Evolutionary conservation across 805 yeast genomes (phyloP), one percentile per base, ranked within the genome.

Genomic region (Ogataea paraovalis): DNA sequence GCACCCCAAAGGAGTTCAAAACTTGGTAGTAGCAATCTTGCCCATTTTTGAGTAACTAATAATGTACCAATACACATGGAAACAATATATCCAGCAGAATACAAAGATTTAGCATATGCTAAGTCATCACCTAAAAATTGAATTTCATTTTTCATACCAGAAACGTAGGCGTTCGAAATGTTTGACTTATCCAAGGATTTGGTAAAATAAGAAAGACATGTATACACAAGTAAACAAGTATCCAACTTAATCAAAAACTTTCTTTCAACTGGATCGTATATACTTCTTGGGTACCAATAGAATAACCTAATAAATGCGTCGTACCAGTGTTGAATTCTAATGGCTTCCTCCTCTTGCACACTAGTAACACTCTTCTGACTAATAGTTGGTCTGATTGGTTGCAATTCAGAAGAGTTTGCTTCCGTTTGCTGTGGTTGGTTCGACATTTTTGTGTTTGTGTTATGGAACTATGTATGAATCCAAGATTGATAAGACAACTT

Each of bases 131-230:
- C 87, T 45, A 70, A 57, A 75, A 85, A 74, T 4, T 71, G 69
- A 33, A 83, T 65, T 41, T 71, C 81, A 54, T 75, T 80, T 49
- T 74, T 64, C 78, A 85, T 72, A 19, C 87, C 85, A 16, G 82
- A 75, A 37, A 80, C 82, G 56, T 82, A 84, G 1, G 89, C 89
- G 57, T 83, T 81, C 50, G 74, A 75, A 47, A 79, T 67, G 61
- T 83, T 85, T 40, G 78, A 72, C 50, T 75, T 76, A 61, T 85
- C 90, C 41, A 85, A 69, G 42, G 80, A 76, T 59, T 83, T 83
- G 46, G 84, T 80, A 84, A 87, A 85, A 62, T 83, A 83, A 0
- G 82, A 80, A 20, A 72, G 56, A 56, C 78, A 74, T 18, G 62
- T 64, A 49, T 71, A 74, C 34, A 72, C 65, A 30, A 81, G 71